A percentile compares a stretch with the other conserved stretches of the same genome.
These are phyloP conservation scores for Eucalyptus melliodora DNA, from an alignment of 345 rosid genomes.

Conservation along the genomic window DNA sequence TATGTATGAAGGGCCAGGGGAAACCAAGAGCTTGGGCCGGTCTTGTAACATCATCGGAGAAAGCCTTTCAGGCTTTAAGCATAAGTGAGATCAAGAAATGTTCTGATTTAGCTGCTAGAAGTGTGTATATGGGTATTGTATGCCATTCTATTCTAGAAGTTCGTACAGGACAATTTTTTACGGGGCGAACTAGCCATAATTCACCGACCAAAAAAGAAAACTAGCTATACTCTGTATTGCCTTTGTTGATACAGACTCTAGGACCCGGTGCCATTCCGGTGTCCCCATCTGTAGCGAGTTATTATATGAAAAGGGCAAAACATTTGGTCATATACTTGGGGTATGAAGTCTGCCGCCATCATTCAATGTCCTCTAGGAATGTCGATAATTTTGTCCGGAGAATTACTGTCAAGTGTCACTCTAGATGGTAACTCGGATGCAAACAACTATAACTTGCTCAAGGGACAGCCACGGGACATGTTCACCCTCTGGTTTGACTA, in stretches of 20 bases:
- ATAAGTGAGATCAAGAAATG: neutral
- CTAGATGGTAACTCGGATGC: neutral
- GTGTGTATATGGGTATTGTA: neutral
- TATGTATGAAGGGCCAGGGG: neutral
- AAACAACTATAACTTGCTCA: neutral
- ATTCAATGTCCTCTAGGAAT: neutral
- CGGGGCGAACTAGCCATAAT: neutral
- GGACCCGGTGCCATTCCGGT: neutral
- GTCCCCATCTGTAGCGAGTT: neutral
- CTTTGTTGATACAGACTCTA: neutral
- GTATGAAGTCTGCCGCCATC: neutral
- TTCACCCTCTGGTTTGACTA: neutral
- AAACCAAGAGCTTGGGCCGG: conserved; percentile 11
- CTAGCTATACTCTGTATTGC: neutral
- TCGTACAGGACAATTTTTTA: neutral
- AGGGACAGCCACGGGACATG: neutral
- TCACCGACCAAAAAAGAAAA: neutral
- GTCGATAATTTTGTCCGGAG: neutral
- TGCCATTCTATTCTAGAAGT: neutral
- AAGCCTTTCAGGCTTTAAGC: neutral
- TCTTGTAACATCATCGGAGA: neutral
- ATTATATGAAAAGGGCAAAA: neutral
- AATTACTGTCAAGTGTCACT: neutral
- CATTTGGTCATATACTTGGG: neutral
- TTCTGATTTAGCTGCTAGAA: neutral